A percentile compares a stretch with the other conserved stretches of the same genome.
Evolutionary conservation across 805 yeast genomes (phyloP).

Genomic region (Isabelozyma gotoi): DNA sequence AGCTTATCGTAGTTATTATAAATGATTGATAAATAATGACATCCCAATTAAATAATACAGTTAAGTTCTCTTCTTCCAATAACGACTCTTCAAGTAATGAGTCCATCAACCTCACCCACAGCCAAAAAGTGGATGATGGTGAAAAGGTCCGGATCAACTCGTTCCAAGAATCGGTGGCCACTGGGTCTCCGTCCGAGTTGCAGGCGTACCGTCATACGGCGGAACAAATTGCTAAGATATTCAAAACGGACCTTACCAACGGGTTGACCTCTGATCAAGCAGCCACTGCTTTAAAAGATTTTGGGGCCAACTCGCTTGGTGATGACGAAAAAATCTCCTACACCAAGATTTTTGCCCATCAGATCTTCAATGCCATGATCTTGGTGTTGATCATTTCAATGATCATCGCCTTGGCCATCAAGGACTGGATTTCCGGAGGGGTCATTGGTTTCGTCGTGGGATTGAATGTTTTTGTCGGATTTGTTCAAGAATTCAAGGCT

Average conservation of each 20-base stretch:
- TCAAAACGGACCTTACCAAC: constrained; percentile 40
- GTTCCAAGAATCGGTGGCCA: not conserved
- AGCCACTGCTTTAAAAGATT: constrained; percentile 6
- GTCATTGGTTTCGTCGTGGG: constrained; percentile 48
- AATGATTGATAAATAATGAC: not conserved
- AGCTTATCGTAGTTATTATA: not conserved
- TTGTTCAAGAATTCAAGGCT: constrained; percentile 50
- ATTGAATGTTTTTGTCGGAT: constrained; percentile 49
- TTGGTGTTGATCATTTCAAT: constrained; percentile 35
- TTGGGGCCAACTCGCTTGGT: constrained; percentile 29
- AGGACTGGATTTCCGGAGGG: constrained; percentile 42
- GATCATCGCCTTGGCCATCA: constrained; percentile 37
- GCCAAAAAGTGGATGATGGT: not conserved
- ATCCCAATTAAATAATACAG: not conserved
- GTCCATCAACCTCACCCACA: not conserved
- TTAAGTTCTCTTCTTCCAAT: not conserved
- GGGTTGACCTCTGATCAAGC: constrained; percentile 43
- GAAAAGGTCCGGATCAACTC: not conserved
- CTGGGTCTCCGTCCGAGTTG: not conserved
- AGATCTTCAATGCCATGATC: constrained; percentile 40
- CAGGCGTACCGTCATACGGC: constrained; percentile 33
- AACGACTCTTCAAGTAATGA: not conserved
- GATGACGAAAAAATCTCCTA: constrained; percentile 27
- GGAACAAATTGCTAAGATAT: constrained; percentile 34
- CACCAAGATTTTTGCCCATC: constrained; percentile 32